phyloP scores from a whole-genome alignment of 2,329 filamentous ascomycete genomes.

The Sporothrix globosa region DNA sequence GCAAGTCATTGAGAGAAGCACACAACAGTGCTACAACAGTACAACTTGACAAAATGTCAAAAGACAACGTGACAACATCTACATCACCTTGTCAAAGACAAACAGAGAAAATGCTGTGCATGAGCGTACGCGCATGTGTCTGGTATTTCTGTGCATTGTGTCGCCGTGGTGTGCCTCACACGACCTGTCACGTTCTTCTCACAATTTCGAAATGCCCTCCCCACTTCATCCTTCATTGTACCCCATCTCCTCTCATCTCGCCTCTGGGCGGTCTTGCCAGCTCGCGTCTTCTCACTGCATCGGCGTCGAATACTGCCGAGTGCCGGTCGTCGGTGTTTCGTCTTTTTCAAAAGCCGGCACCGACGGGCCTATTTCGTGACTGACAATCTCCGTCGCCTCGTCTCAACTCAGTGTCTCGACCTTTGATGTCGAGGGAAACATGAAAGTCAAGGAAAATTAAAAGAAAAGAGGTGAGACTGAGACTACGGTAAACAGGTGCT shows the following conservation, averaged over 20 bases:
- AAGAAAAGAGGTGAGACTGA: neutral
- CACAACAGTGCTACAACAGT: neutral
- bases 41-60: too few relatives aligned
- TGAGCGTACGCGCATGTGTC: neutral
- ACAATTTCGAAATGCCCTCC: neutral
- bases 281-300: neutral
- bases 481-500: neutral
- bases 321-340: neutral
- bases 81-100: neutral
- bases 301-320: slow-evolving; percentile 3
- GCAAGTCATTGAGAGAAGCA: neutral
- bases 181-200: slow-evolving; percentile 6
- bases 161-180: neutral
- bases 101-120: slow-evolving; percentile 2
- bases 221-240: neutral
- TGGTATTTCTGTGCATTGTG: neutral
- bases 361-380: neutral
- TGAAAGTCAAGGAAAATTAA: neutral
- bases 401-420: neutral
- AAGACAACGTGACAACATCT: too few relatives aligned
- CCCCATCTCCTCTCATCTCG: neutral
- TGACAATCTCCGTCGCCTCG: neutral
- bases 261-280: neutral
- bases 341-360: neutral
- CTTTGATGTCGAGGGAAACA: neutral